Conservation (phyloP, 805 yeast species). For the Myxozyma kluyveri region DNA sequence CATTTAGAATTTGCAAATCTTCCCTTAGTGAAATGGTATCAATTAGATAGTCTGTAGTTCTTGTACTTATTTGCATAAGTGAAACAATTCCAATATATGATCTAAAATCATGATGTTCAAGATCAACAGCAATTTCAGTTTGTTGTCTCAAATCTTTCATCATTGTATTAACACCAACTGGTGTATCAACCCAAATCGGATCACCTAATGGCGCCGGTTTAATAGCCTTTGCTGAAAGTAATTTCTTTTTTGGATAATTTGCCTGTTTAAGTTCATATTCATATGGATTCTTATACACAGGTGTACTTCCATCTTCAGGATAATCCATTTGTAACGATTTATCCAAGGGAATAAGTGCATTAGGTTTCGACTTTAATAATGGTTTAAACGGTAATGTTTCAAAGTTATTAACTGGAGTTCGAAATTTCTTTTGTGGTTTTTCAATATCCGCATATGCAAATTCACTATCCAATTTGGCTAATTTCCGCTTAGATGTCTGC, state of each 20-base stretch:
- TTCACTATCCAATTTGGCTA: conserved; percentile 12
- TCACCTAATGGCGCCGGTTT: conserved; percentile 62
- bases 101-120: conserved; percentile 93
- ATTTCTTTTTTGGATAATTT: conserved; percentile 7
- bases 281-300: conserved; percentile 19
- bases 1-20: conserved; percentile 63
- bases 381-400: conserved; percentile 77
- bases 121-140: conserved; percentile 81
- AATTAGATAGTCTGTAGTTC: conserved; percentile 78
- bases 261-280: conserved; percentile 6
- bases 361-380: conserved; percentile 65
- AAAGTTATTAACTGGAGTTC: conserved; percentile 60
- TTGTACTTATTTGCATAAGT: conserved; percentile 84
- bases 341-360: conserved; percentile 56
- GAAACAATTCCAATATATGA: conserved; percentile 88
- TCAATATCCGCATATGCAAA: conserved; percentile 37
- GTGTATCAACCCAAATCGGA: conserved; percentile 64
- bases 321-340: conserved; percentile 43
- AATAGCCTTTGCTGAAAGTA: conserved; percentile 46
- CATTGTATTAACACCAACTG: conserved; percentile 53
- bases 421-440: conserved; percentile 72
- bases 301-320: not conserved
- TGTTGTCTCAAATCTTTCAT: conserved; percentile 49
- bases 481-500: conserved; percentile 11
- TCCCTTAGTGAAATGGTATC: conserved; percentile 81